A percentile compares a stretch with the other conserved stretches of the same genome.
Evolutionary conservation across 345 rosid genomes (phyloP).

Genomic region (Gossypium turneri): DNA sequence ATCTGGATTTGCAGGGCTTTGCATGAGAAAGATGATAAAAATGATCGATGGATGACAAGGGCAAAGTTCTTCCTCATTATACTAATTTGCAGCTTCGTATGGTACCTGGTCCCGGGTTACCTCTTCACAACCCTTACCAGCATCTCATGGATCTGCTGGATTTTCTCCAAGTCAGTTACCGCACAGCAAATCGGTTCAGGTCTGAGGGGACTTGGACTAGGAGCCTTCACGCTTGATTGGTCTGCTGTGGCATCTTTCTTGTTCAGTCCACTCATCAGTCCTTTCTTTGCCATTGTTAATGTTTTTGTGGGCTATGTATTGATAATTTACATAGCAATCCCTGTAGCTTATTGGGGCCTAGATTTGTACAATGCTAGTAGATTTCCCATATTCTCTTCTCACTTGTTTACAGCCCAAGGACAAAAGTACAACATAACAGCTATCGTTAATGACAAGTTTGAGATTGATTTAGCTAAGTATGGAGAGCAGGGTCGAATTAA

Average conservation of each 20-base stretch:
- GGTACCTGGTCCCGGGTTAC: constrained; percentile 76
- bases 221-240: constrained; percentile 88
- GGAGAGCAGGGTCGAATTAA: constrained; percentile 72
- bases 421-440: constrained; percentile 50
- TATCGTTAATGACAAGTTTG: constrained; percentile 70
- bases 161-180: constrained; percentile 65
- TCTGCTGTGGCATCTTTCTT: constrained; percentile 71
- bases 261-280: constrained; percentile 75
- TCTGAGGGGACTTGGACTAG: constrained; percentile 75
- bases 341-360: constrained; percentile 71
- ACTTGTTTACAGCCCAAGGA: constrained; percentile 68
- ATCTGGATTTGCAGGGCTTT: constrained; percentile 53
- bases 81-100: constrained; percentile 63
- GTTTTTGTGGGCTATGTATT: constrained; percentile 52
- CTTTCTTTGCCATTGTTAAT: constrained; percentile 83
- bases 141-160: constrained; percentile 92
- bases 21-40: constrained; percentile 85
- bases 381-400: constrained; percentile 82
- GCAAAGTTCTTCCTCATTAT: constrained; percentile 84
- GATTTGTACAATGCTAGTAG: constrained; percentile 49
- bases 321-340: constrained; percentile 56
- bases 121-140: constrained; percentile 72
- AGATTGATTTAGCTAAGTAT: constrained; percentile 57
- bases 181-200: constrained; percentile 93
- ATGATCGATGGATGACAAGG: constrained; percentile 56